A percentile compares a stretch with the other conserved stretches of the same genome.
phyloP scores from a whole-genome alignment of 2,329 filamentous ascomycete genomes.

The Calonectria naviculata region DNA sequence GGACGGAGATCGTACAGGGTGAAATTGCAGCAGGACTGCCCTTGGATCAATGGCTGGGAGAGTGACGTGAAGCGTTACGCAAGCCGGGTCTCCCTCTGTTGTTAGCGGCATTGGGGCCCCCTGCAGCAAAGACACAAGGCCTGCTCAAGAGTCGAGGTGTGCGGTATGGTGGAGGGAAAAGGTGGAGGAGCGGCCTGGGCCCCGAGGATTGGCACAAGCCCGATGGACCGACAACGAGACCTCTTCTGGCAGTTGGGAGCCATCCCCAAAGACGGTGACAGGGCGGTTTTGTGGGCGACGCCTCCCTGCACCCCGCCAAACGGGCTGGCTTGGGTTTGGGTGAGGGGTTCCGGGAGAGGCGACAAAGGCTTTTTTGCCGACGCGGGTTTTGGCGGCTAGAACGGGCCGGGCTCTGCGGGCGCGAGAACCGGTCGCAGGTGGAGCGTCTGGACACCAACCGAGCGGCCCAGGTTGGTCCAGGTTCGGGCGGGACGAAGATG shows the following conservation, averaged over 20 bases:
- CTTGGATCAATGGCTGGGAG: not conserved
- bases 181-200: conserved; percentile 37
- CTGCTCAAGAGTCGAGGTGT: not conserved
- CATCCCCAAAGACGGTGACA: conserved; percentile 13
- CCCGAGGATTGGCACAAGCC: conserved; percentile 32
- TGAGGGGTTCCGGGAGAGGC: not conserved
- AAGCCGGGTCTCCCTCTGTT: conserved; percentile 24
- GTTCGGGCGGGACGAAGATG: not conserved
- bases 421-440: not conserved
- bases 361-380: not conserved
- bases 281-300: not conserved
- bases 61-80: conserved; percentile 33
- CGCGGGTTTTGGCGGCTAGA: conserved; percentile 6
- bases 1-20: not conserved
- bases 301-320: conserved; percentile 8
- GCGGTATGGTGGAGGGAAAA: not conserved
- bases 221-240: not conserved
- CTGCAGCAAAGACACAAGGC: not conserved
- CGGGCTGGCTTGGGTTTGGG: no score
- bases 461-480: not conserved
- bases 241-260: not conserved
- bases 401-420: conserved; percentile 3
- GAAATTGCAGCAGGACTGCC: conserved; percentile 4
- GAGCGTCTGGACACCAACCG: not conserved
- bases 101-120: conserved; percentile 1